These are phyloP conservation scores for Trichoderma koningiopsis DNA, from an alignment of 2,329 filamentous ascomycete species.

Conservation along the genomic window DNA sequence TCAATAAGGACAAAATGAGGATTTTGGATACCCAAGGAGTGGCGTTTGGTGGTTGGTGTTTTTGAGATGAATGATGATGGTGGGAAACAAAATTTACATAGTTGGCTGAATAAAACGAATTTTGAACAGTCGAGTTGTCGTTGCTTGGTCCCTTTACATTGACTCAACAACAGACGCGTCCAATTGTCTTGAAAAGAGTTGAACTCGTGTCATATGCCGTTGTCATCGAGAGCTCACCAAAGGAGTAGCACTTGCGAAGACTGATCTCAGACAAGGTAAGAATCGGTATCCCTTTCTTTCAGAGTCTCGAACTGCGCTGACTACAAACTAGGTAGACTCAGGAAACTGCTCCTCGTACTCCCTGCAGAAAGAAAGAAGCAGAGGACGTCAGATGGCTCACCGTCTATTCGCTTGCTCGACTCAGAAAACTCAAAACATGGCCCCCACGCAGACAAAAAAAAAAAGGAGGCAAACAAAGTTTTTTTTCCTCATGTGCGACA, in stretches of 20 bases:
- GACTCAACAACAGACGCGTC: background rate
- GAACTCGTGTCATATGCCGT: background rate
- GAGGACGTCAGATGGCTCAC: background rate
- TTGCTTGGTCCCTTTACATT: background rate
- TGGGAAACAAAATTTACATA: slow-evolving; percentile 10
- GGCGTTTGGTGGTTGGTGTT: slow-evolving; percentile 10
- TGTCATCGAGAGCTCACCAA: background rate
- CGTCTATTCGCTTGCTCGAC: background rate
- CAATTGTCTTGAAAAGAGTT: background rate
- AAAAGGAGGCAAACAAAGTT: background rate
- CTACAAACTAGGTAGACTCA: background rate
- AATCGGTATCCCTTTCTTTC: background rate
- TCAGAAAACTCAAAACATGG: background rate
- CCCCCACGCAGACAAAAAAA: background rate
- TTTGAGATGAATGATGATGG: slow-evolving; percentile 10
- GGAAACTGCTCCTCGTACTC: background rate
- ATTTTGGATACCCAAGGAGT: slow-evolving; percentile 13
- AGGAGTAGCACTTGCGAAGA: background rate
- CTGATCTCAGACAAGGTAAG: background rate
- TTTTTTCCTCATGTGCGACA: background rate
- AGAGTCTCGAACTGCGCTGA: background rate
- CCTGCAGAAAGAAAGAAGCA: background rate
- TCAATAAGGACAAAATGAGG: background rate
- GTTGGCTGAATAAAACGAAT: slow-evolving; percentile 5
- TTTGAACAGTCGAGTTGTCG: background rate